These are phyloP conservation scores for Trichoderma sp. DNA, from an alignment of 2,329 filamentous ascomycete species.

Conservation along the genomic window DNA sequence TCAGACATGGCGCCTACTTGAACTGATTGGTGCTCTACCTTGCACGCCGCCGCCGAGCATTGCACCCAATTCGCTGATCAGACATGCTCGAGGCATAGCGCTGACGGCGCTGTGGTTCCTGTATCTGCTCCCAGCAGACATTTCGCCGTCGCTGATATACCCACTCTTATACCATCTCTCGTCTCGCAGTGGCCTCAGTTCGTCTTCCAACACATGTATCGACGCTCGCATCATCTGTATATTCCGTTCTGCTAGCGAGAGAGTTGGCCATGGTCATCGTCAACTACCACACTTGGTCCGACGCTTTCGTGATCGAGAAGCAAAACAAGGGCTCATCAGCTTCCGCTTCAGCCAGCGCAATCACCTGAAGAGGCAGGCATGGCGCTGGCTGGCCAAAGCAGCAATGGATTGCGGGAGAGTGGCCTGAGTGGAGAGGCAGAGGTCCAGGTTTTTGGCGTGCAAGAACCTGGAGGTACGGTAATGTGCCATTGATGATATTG, in stretches of 20 bases:
- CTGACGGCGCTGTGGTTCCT: constrained; percentile 56
- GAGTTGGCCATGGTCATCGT: constrained; percentile 63
- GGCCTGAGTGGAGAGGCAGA: constrained; percentile 45
- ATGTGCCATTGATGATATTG: neutral
- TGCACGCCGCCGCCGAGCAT: constrained; percentile 27
- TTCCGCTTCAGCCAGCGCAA: constrained; percentile 40
- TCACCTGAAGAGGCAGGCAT: no score
- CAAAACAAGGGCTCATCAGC: constrained; percentile 59
- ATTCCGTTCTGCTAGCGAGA: constrained; percentile 50
- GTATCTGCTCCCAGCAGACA: constrained; percentile 55
- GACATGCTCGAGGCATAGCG: constrained; percentile 47
- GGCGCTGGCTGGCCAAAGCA: no score
- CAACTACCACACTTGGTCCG: constrained; percentile 64
- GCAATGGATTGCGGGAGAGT: constrained; percentile 38
- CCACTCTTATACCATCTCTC: constrained; percentile 56
- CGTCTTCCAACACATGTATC: constrained; percentile 58
- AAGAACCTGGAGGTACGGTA: constrained; percentile 4
- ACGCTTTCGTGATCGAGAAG: constrained; percentile 67
- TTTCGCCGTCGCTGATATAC: constrained; percentile 53
- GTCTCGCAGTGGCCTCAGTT: constrained; percentile 57
- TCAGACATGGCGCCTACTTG: neutral
- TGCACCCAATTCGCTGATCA: constrained; percentile 34
- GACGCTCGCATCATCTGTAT: constrained; percentile 56
- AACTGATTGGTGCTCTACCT: neutral
- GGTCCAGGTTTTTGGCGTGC: constrained; percentile 26